Evolutionary conservation across 176 grass and related monocot genomes (phyloP).

Genomic region (Thinopyrum elongatum): DNA sequence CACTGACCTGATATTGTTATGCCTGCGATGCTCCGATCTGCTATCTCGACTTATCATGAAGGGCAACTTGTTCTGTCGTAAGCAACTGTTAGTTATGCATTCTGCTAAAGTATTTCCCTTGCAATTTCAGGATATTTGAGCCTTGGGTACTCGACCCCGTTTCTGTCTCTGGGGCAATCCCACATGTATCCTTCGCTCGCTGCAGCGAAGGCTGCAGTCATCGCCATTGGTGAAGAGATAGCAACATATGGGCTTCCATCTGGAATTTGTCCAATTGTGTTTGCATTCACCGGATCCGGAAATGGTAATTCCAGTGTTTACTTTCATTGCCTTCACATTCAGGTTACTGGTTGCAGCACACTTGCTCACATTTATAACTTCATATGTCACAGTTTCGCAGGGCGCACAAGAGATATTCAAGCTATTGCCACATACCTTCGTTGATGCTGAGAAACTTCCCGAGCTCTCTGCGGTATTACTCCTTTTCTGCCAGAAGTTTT

Average conservation of each 20-base stretch:
- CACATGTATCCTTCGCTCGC: constrained; percentile 97
- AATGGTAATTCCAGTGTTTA: constrained; percentile 55
- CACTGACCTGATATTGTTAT: constrained; percentile 7
- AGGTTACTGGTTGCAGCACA: not conserved
- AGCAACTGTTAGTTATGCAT: constrained; percentile 13
- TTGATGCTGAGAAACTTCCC: constrained; percentile 71
- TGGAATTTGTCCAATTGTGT: constrained; percentile 83
- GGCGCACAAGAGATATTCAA: constrained; percentile 99
- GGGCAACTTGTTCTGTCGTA: not conserved
- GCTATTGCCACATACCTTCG: constrained; percentile 81
- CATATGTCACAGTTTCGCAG: constrained; percentile 69
- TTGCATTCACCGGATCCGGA: constrained; percentile 94
- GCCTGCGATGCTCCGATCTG: not conserved
- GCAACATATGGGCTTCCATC: constrained; percentile 79
- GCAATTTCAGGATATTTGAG: constrained; percentile 73
- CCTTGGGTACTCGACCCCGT: constrained; percentile 91
- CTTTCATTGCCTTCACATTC: not conserved
- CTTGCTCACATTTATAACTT: constrained; percentile 37
- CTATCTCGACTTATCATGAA: not conserved
- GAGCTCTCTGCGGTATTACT: constrained; percentile 61
- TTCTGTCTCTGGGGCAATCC: constrained; percentile 92
- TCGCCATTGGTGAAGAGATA: constrained; percentile 91
- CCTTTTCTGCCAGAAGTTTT: constrained; percentile 39
- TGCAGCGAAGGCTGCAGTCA: constrained; percentile 85
- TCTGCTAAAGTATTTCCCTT: constrained; percentile 2